These are phyloP conservation scores for Lophium mytilinum DNA, from an alignment of 495 filamentous ascomycete species.

Conservation along the genomic window DNA sequence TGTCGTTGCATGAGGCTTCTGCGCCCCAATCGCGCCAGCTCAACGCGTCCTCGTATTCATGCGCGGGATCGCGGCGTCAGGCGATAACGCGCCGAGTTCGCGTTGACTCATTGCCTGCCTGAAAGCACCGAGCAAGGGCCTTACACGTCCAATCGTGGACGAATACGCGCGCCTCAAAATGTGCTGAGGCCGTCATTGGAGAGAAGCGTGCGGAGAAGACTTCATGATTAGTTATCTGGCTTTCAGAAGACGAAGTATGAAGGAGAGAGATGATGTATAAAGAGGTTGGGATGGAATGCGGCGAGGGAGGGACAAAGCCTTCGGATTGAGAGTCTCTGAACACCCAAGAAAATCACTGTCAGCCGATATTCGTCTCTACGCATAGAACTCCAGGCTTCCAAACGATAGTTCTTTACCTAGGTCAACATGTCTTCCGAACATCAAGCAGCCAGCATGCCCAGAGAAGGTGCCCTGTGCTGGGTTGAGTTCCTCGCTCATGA, in stretches of 20 bases:
- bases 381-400: too few relatives aligned
- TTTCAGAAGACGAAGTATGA: neutral
- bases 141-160: too few relatives aligned
- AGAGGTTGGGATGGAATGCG: neutral
- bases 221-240: neutral
- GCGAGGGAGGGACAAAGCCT: neutral
- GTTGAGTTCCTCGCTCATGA: conserved; percentile 16
- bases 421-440: too few relatives aligned
- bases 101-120: neutral
- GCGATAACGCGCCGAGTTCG: neutral
- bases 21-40: too few relatives aligned
- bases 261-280: neutral
- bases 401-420: too few relatives aligned
- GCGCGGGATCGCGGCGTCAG: neutral
- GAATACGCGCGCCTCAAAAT: too few relatives aligned
- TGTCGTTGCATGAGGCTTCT: too few relatives aligned
- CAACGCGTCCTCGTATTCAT: neutral
- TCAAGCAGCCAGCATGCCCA: neutral
- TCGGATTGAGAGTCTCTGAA: neutral
- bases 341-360: neutral
- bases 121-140: too few relatives aligned
- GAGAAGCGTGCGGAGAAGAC: neutral
- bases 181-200: neutral
- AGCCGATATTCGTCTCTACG: too few relatives aligned
- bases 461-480: conserved; percentile 14